Base-by-base conservation (phyloP, 2,329 filamentous ascomycete genomes). In the Claviceps sp. region DNA sequence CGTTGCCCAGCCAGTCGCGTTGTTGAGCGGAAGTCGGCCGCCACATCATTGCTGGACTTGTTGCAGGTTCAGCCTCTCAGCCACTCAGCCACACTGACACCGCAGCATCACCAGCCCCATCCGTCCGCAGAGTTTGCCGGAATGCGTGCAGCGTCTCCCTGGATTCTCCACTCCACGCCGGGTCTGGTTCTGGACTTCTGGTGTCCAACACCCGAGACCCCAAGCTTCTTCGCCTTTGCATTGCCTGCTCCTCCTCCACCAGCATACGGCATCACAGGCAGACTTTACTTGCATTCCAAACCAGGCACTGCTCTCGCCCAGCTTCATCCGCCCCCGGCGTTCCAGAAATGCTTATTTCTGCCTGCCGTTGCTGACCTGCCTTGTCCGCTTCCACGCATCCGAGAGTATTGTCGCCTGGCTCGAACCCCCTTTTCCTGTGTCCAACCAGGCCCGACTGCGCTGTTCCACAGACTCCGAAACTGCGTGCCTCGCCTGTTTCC, bases 101-200 rank as follows among this genome's bases (percentile, higher is more conserved):
- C 34, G 13, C n/a, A 42, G 14, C 40, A 22, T 34, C 38, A 16
- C 13, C 16, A 43, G 24, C 52, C 51, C 53, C 48, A 34, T 45
- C 50, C 50, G 51, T 55, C 57, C 56, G 57, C 56, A 59, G 55
- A 57, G 56, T 59, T 58, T 55, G 53, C 34, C 45, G 37, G 44
- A 26, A n/a, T 48, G 34, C 50, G 34, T 49, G 47, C 50, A 18
- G 18, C 18, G 44, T 43, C 44, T 42, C 48, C 42, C 42, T 52
- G 44, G 40, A 5, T 24, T 8, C 41, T 43, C 41, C 41, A 43
- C 41, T 43, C 41, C 41, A 22, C 41, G 4, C 41, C 41, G 22
- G 41, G 11, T 20, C 13, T 26, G 22, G 22, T 45, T 30, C 43
- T n/a, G n/a, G n/a, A n/a, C n/a, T n/a, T n/a, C n/a, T 45, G 43